Conservation (phyloP, 2,329 filamentous ascomycete genomes). For the Blumeriella jaapii region DNA sequence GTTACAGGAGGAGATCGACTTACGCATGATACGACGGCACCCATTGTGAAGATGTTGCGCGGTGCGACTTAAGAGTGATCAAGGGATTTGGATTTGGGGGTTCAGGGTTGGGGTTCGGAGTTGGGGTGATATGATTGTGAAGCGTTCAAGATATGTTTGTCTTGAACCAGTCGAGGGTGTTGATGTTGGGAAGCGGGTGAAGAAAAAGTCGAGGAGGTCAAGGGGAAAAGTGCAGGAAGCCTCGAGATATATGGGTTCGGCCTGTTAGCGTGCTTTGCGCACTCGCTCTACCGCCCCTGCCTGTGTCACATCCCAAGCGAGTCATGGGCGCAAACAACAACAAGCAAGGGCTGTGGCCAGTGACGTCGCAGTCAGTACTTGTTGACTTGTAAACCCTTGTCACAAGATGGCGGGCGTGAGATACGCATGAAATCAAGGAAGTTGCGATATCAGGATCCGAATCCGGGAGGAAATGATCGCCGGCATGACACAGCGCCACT, state of each 20-base stretch:
- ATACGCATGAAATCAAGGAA: no score
- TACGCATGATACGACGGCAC: conserved; percentile 29
- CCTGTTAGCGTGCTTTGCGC: no score
- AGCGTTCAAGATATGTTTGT: conserved; percentile 7
- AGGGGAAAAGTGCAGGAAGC: conserved; percentile 1
- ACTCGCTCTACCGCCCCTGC: background rate
- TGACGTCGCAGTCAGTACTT: conserved; percentile 2
- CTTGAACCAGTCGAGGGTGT: conserved; percentile 4
- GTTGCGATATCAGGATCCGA: no score
- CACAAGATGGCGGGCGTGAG: no score
- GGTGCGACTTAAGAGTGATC: conserved; percentile 10
- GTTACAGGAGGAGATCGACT: conserved; percentile 11
- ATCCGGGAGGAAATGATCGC: no score
- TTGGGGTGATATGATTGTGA: conserved; percentile 6
- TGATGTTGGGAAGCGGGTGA: conserved; percentile 4
- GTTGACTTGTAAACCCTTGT: conserved; percentile 1
- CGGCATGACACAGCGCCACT: no score
- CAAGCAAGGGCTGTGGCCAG: background rate
- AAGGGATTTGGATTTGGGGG: conserved; percentile 7
- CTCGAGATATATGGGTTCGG: conserved; percentile 3
- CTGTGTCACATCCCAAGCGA: conserved; percentile 3
- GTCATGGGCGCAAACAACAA: conserved; percentile 5
- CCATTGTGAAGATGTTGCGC: conserved; percentile 24
- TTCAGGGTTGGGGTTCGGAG: no score
- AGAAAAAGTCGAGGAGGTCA: background rate